A percentile compares a stretch with the other conserved stretches of the same genome.
Conservation (phyloP, 768 basidiomycete genomes). For the Termitomyces bulborhizus region DNA sequence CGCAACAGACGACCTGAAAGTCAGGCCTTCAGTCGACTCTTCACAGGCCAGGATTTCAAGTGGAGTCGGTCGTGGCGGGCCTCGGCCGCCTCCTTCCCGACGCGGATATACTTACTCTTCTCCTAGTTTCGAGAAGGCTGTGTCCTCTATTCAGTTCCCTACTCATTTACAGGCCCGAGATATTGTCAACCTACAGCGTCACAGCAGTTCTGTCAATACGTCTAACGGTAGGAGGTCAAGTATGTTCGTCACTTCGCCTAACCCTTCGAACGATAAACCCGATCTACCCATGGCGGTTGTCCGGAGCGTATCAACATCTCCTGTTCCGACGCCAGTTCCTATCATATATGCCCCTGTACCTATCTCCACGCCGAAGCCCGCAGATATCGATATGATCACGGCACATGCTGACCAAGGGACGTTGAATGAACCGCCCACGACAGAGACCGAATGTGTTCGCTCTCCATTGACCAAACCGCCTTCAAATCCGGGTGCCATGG, state of each 20-base stretch:
- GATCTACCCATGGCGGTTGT: constrained; percentile 9
- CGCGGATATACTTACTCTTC: constrained; percentile 32
- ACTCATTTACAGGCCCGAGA: constrained; percentile 10
- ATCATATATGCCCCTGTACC: constrained; percentile 9
- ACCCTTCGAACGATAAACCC: constrained; percentile 6
- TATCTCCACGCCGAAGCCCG: not conserved
- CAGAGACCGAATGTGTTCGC: not conserved
- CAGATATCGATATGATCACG: constrained; percentile 6
- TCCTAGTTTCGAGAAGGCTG: constrained; percentile 2
- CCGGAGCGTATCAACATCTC: not conserved
- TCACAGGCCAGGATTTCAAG: constrained; percentile 20
- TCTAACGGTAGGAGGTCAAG: constrained; percentile 16
- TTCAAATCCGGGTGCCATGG: not conserved
- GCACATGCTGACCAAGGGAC: not conserved
- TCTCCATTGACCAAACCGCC: not conserved
- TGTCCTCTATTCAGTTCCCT: constrained; percentile 16
- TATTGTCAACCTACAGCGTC: constrained; percentile 11
- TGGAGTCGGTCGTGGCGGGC: constrained; percentile 18
- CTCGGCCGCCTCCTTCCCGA: constrained; percentile 27
- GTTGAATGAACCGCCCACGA: not conserved
- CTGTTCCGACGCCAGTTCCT: constrained; percentile 7
- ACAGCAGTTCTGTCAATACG: constrained; percentile 2
- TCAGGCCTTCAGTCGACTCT: constrained; percentile 8
- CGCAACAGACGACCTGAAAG: constrained; percentile 1
- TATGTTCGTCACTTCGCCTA: constrained; percentile 10